Evolutionary conservation across 257 asterid species (phyloP), one percentile per base, ranked within the genome.

Genomic region (Lavandula angustifolia): DNA sequence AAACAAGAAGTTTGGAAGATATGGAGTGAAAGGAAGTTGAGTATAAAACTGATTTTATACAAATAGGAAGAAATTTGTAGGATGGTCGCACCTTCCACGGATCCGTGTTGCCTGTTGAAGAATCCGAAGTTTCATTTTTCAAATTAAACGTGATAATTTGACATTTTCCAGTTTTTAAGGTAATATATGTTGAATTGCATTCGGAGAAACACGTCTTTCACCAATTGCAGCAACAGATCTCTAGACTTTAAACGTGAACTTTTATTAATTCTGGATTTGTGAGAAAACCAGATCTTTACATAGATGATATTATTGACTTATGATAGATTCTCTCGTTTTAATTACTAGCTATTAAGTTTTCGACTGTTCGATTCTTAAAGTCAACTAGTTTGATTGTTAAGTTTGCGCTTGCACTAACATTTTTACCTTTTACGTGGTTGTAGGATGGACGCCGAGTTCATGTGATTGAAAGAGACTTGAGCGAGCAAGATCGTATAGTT

Each of bases 381-480:
- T 55, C 33, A 4, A 35, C 54, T 47, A 54, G 46, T 10, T 33
- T 33, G 37, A 33, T 33, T 33, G 37, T 33, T 38, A 7, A 22
- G 27, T 22, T 22, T 3, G 1, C 5, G 43, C 18, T 32, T 63
- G 44, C 68, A 42, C 43, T 29, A 47, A 54, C 54, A 18, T 12
- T 8, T 59, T 51, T 33, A 29, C 3, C 10, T 47, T 22, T 40
- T 6, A 4, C 18, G 10, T 66, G 46, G 40, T 43, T 71, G 64
- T 73, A 89, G 96, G 95, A 89, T 37, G 94, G 96, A 2, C 82
- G 88, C 3, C 76, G 77, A 46, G 91, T 89, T 55, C 95, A 66
- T 54, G 88, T 87, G 76, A 85, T 89, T 11, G 95, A 89, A 71
- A 82, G 96, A 65, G 95, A 89, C 84, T 66, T 89, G 68, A 78